These are phyloP conservation scores for Orychophragmus violaceus DNA, from an alignment of 345 rosid genomes.

Conservation along the genomic window DNA sequence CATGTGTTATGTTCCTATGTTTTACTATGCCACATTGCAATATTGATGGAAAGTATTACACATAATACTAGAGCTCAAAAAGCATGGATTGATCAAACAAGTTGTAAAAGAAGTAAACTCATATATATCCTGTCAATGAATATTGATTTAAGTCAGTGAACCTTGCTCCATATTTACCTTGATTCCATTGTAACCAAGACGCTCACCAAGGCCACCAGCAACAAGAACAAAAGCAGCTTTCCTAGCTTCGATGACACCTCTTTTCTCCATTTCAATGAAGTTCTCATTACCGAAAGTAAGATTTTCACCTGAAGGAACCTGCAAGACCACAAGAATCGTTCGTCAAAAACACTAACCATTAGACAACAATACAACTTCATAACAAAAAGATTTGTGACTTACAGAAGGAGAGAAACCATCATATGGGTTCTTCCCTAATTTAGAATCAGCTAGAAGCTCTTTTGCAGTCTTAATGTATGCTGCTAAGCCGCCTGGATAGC, in stretches of 20 bases:
- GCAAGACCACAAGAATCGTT: neutral
- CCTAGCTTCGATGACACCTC: slow-evolving; percentile 71
- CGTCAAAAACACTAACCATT: neutral
- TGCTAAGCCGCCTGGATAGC: slow-evolving; percentile 87
- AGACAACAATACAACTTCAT: neutral
- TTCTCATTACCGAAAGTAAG: slow-evolving; percentile 58
- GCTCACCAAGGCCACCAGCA: slow-evolving; percentile 98
- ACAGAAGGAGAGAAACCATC: slow-evolving; percentile 97
- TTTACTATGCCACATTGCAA: neutral
- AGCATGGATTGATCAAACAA: neutral
- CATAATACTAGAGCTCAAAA: neutral
- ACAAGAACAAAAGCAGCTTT: slow-evolving; percentile 92
- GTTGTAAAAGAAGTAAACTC: neutral
- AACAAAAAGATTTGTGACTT: slow-evolving; percentile 12
- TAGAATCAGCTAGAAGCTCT: slow-evolving; percentile 83
- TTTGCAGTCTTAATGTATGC: slow-evolving; percentile 65
- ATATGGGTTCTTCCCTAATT: slow-evolving; percentile 85
- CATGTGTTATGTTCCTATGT: too few relatives aligned
- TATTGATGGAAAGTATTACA: neutral
- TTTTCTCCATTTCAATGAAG: slow-evolving; percentile 67
- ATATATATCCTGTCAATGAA: neutral
- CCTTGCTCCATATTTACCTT: slow-evolving; percentile 46
- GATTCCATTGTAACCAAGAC: slow-evolving; percentile 96
- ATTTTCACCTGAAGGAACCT: slow-evolving; percentile 88
- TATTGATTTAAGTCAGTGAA: neutral